Percentiles rank a stretch among this genome's conserved stretches.
Evolutionary conservation across 306 rosid genomes (phyloP).

Genomic region (Aeschynomene evenia): DNA sequence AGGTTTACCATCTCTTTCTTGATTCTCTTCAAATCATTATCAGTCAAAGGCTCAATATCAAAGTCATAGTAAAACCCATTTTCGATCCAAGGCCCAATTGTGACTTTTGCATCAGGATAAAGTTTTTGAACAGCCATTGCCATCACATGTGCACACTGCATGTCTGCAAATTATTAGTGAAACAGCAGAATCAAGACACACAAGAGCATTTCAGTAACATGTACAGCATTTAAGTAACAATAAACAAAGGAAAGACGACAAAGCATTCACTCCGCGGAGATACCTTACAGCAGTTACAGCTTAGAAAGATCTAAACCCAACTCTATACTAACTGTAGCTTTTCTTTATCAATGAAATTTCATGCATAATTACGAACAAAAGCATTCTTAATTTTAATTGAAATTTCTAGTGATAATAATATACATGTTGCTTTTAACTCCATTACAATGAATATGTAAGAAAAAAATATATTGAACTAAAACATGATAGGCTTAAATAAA

Average conservation of each 20-base stretch:
- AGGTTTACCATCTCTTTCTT: constrained; percentile 92
- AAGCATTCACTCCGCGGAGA: neutral
- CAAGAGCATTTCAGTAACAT: neutral
- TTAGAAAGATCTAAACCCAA: neutral
- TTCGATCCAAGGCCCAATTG: constrained; percentile 97
- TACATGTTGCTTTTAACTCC: neutral
- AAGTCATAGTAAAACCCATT: constrained; percentile 96
- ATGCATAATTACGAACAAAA: neutral
- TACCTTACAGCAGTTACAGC: neutral
- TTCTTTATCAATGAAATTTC: neutral
- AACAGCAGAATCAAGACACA: neutral
- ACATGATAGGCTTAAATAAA: neutral
- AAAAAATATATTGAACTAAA: neutral
- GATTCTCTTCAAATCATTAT: constrained; percentile 83
- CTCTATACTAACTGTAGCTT: neutral
- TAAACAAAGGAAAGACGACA: neutral
- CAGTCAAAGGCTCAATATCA: constrained; percentile 80
- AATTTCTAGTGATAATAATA: neutral
- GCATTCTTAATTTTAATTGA: neutral
- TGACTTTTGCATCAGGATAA: constrained; percentile 89
- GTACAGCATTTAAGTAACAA: neutral
- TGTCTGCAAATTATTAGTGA: constrained; percentile 23
- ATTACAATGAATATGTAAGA: neutral
- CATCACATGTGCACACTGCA: constrained; percentile 98
- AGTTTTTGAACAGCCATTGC: constrained; percentile 99